Percentiles rank a stretch among this genome's conserved stretches.
Conservation (phyloP, 805 yeast species). For the Diddensiella transvaalensis region DNA sequence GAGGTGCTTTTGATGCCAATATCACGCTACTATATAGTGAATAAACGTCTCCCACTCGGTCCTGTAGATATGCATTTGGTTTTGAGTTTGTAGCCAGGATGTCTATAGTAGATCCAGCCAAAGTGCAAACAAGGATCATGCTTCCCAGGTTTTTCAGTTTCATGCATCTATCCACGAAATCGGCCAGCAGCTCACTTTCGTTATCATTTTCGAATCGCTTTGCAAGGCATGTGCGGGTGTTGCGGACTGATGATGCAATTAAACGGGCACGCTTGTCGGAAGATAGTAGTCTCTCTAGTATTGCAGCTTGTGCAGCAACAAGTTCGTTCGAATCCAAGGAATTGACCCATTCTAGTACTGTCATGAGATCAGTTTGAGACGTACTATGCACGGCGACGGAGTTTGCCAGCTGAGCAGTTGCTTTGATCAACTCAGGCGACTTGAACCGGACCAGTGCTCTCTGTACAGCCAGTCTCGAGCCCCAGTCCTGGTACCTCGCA, state of each 20-base stretch:
- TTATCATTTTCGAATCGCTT: not conserved
- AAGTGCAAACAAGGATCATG: constrained; percentile 35
- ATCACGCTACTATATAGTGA: constrained; percentile 29
- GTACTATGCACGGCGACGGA: constrained; percentile 2
- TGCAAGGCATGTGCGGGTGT: constrained; percentile 29
- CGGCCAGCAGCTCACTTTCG: not conserved
- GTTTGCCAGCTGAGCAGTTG: not conserved
- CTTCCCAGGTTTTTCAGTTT: constrained; percentile 23
- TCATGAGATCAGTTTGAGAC: constrained; percentile 55
- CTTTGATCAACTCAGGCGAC: not conserved
- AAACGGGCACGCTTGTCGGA: constrained; percentile 23
- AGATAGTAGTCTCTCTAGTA: constrained; percentile 41
- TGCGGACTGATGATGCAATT: constrained; percentile 24
- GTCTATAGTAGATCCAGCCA: constrained; percentile 33
- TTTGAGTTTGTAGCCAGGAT: constrained; percentile 24
- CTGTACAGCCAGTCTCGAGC: constrained; percentile 1
- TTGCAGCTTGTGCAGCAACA: constrained; percentile 35
- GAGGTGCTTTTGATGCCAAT: constrained; percentile 30
- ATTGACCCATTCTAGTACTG: constrained; percentile 57
- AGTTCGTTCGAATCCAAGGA: constrained; percentile 21
- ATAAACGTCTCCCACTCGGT: constrained; percentile 18
- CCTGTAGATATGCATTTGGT: constrained; percentile 17
- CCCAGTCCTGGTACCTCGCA: not conserved
- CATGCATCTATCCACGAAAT: constrained; percentile 6
- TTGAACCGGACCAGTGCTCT: not conserved